Base-by-base conservation (phyloP, 345 rosid genomes). In the Brassica incana region DNA sequence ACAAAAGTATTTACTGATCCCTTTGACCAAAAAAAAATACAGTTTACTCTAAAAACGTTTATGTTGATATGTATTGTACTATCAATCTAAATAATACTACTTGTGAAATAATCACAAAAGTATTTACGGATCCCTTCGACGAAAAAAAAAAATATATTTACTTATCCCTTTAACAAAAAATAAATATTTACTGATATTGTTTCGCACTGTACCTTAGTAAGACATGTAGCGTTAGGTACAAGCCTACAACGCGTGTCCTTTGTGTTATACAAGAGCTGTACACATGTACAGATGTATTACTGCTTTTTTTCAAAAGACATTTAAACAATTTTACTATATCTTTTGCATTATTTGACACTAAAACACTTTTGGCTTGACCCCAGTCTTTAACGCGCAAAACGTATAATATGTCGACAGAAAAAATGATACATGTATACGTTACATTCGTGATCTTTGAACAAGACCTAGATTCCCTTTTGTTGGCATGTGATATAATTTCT, bases 191-290 rank as follows among this genome's bases (percentile, higher is more conserved):
- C 32, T 58, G 14, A 59, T 48, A 48, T 48, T 12, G 56, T 43
- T 43, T 11, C 5, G 5, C 52, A 2, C 5, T 11, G 52, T 43
- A 35, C 32, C 32, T 29, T 43, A 43, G 56, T 5, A 48, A 48
- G 6, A 48, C 56, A 48, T 65, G 78, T 48, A 45, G 78, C 56
- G 27, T 75, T 33, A 23, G 25, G 25, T 2, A 23, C 25, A 5
- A 66, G 65, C 25, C 25, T 33, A 23, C 65, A 50, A 65, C 70
- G 16, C 72, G 78, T 75, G 72, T 54, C 72, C 15, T 52, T 67
- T 9, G 12, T 32, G 63, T 18, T 18, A 1, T 18, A 11, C 14
- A 10, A 30, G 32, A 63, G 38, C 71, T 50, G 3, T 14, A 33
- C 71, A 23, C 65, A 32, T 50, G 65, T 15, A 62, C 38, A 6